phyloP scores from a whole-genome alignment of 345 rosid genomes.

The Populus davidiana region DNA sequence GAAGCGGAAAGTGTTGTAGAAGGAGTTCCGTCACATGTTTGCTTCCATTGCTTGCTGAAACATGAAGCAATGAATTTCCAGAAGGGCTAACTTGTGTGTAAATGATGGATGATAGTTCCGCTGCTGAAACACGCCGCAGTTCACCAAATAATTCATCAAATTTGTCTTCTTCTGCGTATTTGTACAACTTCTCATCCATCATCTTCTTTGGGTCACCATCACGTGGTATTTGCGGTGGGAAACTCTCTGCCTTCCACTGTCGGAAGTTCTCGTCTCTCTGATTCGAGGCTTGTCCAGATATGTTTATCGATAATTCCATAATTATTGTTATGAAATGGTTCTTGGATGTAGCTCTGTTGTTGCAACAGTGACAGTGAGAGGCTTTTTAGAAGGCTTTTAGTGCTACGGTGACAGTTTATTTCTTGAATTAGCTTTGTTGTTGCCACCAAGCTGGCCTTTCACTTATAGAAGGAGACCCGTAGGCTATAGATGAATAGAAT shows the following conservation, averaged over 20 bases:
- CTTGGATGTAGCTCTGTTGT: not conserved
- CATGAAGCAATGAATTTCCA: slow-evolving; percentile 10
- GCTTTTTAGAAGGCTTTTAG: not conserved
- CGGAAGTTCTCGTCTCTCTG: not conserved
- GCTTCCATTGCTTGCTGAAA: not conserved
- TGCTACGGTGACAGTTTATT: not conserved
- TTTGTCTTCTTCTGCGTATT: not conserved
- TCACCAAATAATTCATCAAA: not conserved
- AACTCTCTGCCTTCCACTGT: not conserved
- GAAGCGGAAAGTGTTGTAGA: not conserved
- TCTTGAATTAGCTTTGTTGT: not conserved
- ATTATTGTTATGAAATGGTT: not conserved
- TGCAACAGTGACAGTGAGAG: not conserved
- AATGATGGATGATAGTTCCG: not conserved
- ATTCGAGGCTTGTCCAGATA: not conserved
- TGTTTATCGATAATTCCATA: not conserved
- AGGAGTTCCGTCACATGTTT: not conserved
- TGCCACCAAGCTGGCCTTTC: not conserved
- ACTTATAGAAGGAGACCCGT: not conserved
- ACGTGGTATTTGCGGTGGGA: not conserved
- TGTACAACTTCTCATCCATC: not conserved
- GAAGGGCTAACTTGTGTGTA: not conserved
- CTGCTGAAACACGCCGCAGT: not conserved
- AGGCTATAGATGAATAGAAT: not conserved
- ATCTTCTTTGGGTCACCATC: not conserved